Conservation (phyloP, 345 rosid species). For the Euphorbia pulcherrima region DNA sequence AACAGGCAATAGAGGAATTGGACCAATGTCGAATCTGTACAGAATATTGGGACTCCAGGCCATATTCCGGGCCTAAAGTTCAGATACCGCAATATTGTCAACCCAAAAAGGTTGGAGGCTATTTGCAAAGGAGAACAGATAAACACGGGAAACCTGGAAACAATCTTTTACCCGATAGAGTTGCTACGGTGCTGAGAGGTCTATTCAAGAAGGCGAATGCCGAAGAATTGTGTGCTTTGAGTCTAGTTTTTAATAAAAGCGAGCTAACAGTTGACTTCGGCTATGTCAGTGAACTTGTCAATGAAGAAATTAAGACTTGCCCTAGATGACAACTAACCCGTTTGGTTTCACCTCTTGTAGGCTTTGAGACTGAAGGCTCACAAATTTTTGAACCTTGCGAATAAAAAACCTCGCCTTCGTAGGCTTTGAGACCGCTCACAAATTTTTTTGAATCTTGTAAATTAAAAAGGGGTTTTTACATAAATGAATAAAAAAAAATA, state of each 20-base stretch:
- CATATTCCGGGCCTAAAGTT: conserved; percentile 74
- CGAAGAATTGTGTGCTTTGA: conserved; percentile 54
- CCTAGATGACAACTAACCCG: conserved; percentile 35
- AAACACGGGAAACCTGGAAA: conserved; percentile 25
- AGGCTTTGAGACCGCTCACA: too few relatives aligned
- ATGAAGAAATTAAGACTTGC: conserved; percentile 55
- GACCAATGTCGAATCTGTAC: conserved; percentile 75
- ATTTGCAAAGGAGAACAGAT: conserved; percentile 20
- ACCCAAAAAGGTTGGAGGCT: conserved; percentile 21
- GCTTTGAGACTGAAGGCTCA: conserved; percentile 7
- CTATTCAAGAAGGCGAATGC: conserved; percentile 69
- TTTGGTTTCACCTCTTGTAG: conserved; percentile 5
- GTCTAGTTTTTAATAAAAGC: conserved; percentile 35
- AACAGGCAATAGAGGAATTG: conserved; percentile 86
- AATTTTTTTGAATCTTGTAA: too few relatives aligned
- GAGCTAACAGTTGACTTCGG: conserved; percentile 31
- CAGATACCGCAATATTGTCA: conserved; percentile 55
- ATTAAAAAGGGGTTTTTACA: too few relatives aligned
- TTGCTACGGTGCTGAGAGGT: conserved; percentile 39
- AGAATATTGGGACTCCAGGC: conserved; percentile 95
- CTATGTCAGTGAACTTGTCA: conserved; percentile 45
- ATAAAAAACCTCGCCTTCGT: conserved; percentile 19
- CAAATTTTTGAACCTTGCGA: conserved; percentile 28
- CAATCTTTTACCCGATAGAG: conserved; percentile 32
- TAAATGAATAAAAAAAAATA: too few relatives aligned